A percentile compares a stretch with the other conserved stretches of the same genome.
These are phyloP conservation scores for Metschnikowia kunwiensis DNA, from an alignment of 805 yeast species.

Conservation along the genomic window DNA sequence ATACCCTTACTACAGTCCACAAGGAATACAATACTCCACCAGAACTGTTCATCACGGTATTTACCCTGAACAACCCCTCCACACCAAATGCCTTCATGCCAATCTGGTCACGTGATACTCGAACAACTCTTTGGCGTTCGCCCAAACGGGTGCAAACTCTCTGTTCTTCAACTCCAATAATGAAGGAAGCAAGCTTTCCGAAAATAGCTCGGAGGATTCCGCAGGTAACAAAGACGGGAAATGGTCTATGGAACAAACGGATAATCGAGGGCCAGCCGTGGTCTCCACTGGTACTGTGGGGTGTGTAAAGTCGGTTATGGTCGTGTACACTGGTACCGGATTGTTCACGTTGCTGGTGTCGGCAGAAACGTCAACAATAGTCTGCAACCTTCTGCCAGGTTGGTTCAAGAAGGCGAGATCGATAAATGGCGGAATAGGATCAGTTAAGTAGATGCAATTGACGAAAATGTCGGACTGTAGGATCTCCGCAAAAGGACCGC, in stretches of 20 bases:
- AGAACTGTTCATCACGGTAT: too few species aligned
- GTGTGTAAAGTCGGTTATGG: conserved; percentile 85
- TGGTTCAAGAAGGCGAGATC: conserved; percentile 63
- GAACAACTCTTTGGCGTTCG: conserved; percentile 77
- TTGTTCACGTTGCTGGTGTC: conserved; percentile 98
- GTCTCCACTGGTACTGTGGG: conserved; percentile 88
- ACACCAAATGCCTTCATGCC: too few species aligned
- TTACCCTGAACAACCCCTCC: too few species aligned
- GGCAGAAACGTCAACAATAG: conserved; percentile 96
- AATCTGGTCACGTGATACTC: conserved; percentile 82
- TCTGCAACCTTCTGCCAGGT: conserved; percentile 72
- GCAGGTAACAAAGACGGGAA: conserved; percentile 93
- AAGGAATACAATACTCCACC: too few species aligned
- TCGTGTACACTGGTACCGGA: conserved; percentile 90
- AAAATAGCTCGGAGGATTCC: conserved; percentile 92
- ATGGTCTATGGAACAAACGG: conserved; percentile 95
- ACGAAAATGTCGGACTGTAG: conserved; percentile 84
- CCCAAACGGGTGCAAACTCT: conserved; percentile 85
- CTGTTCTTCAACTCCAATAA: conserved; percentile 81
- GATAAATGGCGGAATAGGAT: conserved; percentile 92
- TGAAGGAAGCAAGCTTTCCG: conserved; percentile 85
- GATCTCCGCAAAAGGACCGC: conserved; percentile 96
- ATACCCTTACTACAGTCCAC: too few species aligned
- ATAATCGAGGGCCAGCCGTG: conserved; percentile 75
- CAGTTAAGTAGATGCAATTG: conserved; percentile 92